Percentiles rank a stretch among this genome's conserved stretches.
Conservation (phyloP, 495 filamentous ascomycete genomes). For the Talaromyces nanjingensis region DNA sequence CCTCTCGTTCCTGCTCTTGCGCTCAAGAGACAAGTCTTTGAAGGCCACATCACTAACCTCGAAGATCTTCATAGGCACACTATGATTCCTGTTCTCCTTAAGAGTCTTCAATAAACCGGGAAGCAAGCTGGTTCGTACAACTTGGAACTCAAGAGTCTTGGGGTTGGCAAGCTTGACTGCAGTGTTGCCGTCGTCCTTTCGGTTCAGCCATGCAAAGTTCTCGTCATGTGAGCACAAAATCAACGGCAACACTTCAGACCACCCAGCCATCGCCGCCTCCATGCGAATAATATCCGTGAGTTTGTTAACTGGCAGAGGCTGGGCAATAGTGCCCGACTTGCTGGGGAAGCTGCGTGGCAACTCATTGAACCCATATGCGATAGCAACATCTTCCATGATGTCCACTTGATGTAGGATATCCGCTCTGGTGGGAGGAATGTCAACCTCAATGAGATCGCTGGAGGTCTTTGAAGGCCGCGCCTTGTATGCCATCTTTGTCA, state of each 20-base stretch:
- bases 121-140: slow-evolving; percentile 83
- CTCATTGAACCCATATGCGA: slow-evolving; percentile 94
- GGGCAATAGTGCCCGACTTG: slow-evolving; percentile 75
- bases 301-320: slow-evolving; percentile 88
- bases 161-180: slow-evolving; percentile 90
- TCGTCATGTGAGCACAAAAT: slow-evolving; percentile 98
- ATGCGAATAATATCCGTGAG: slow-evolving; percentile 84
- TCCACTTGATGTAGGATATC: slow-evolving; percentile 95
- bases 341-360: slow-evolving; percentile 78
- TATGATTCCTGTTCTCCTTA: slow-evolving; percentile 86
- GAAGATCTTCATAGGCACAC: slow-evolving; percentile 86
- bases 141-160: slow-evolving; percentile 93
- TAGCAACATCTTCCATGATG: slow-evolving; percentile 97
- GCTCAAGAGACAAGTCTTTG: slow-evolving; percentile 72
- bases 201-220: slow-evolving; percentile 95
- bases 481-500: slow-evolving; percentile 79
- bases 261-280: slow-evolving; percentile 90
- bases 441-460: slow-evolving; percentile 63
- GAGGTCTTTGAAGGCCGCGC: slow-evolving; percentile 63
- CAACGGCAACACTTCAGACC: slow-evolving; percentile 92
- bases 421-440: slow-evolving; percentile 80
- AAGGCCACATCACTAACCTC: slow-evolving; percentile 88
- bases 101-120: slow-evolving; percentile 93
- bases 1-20: slow-evolving; percentile 82
- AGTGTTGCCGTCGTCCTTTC: slow-evolving; percentile 77